phyloP scores from a whole-genome alignment of 495 filamentous ascomycete species.

The Aspergillus panamensis region DNA sequence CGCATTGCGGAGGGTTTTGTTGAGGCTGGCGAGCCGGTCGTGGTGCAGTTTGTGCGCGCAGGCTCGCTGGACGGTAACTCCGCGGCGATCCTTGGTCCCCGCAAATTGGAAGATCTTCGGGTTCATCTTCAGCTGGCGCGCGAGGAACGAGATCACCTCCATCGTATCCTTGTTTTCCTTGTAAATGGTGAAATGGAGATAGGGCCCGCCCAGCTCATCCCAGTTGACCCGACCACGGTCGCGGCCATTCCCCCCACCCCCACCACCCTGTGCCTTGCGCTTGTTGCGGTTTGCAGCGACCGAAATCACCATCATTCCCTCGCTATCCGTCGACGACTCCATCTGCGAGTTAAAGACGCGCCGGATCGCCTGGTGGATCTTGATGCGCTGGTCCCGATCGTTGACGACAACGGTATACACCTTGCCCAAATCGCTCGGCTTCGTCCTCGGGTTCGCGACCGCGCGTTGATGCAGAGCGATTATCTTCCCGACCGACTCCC shows the following conservation, averaged over 20 bases:
- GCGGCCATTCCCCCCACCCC: constrained; percentile 24
- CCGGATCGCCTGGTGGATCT: constrained; percentile 63
- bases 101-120: constrained; percentile 75
- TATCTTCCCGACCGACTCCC: constrained; percentile 37
- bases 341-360: constrained; percentile 64
- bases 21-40: constrained; percentile 59
- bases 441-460: constrained; percentile 37
- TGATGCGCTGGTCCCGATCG: constrained; percentile 58
- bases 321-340: constrained; percentile 57
- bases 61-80: constrained; percentile 80
- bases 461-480: constrained; percentile 45
- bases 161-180: constrained; percentile 99
- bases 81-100: constrained; percentile 91
- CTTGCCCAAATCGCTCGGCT: constrained; percentile 40
- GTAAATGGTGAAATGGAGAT: constrained; percentile 89
- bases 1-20: constrained; percentile 57
- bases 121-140: constrained; percentile 62
- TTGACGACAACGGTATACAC: constrained; percentile 42
- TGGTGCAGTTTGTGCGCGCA: constrained; percentile 64
- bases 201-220: constrained; percentile 68
- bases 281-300: constrained; percentile 44
- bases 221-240: constrained; percentile 44
- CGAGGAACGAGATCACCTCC: constrained; percentile 76
- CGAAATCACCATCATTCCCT: constrained; percentile 59
- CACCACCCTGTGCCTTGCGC: constrained; percentile 29